Conservation (phyloP, 1,284 basidiomycete genomes). For the Cystobasidium slooffiae region DNA sequence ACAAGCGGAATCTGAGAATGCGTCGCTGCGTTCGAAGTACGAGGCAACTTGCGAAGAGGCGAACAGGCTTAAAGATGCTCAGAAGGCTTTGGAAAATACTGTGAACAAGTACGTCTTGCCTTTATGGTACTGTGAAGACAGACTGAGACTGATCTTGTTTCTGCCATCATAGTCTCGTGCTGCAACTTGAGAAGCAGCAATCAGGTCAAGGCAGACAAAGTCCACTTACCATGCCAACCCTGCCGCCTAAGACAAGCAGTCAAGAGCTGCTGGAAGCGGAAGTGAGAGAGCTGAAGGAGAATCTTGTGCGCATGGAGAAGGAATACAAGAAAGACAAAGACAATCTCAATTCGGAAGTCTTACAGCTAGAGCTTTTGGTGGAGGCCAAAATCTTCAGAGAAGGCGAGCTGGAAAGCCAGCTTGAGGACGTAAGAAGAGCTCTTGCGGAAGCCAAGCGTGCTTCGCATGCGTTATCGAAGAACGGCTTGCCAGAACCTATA, state of each 20-base stretch:
- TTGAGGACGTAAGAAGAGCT: constrained; percentile 60
- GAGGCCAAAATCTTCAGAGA: constrained; percentile 94
- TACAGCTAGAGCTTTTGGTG: constrained; percentile 82
- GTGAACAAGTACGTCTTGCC: constrained; percentile 64
- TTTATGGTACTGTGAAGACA: not conserved
- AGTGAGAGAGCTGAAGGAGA: constrained; percentile 50
- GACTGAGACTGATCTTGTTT: constrained; percentile 51
- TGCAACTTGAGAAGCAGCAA: constrained; percentile 49
- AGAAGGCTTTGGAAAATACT: constrained; percentile 71
- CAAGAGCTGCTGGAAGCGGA: constrained; percentile 60
- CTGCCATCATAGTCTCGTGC: constrained; percentile 45
- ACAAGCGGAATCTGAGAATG: constrained; percentile 80
- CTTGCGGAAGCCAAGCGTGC: constrained; percentile 62
- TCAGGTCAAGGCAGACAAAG: constrained; percentile 57
- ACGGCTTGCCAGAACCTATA: constrained; percentile 45
- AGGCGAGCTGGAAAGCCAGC: constrained; percentile 86
- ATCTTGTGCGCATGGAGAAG: constrained; percentile 53
- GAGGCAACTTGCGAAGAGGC: constrained; percentile 69
- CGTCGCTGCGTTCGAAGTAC: constrained; percentile 67
- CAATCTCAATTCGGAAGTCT: constrained; percentile 59
- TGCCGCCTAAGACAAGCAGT: constrained; percentile 53
- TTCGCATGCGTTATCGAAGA: not conserved
- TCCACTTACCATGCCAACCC: constrained; percentile 47
- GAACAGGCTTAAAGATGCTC: constrained; percentile 58
- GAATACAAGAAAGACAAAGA: constrained; percentile 52